Evolutionary conservation across 2,329 filamentous ascomycete genomes (phyloP).

Genomic region (Aspergillus texensis): DNA sequence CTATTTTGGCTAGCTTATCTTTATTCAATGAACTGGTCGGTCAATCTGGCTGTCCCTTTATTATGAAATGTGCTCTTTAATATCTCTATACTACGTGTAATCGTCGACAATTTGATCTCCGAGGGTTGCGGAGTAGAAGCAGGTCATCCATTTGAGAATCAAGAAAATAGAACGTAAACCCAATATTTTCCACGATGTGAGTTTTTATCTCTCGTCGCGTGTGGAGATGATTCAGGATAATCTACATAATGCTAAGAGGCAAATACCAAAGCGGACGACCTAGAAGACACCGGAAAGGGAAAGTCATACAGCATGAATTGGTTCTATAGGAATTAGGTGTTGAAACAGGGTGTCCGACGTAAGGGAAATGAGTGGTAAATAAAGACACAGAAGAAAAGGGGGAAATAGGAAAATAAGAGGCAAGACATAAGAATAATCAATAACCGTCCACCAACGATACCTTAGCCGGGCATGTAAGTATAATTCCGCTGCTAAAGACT

Average conservation of each 20-base stretch:
- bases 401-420: constrained; percentile 6
- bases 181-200: not conserved
- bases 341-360: not conserved
- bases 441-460: not conserved
- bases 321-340: constrained; percentile 3
- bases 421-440: not conserved
- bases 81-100: not conserved
- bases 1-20: not conserved
- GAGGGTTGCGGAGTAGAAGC: not conserved
- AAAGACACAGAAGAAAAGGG: constrained; percentile 12
- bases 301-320: not conserved
- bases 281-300: not conserved
- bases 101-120: not conserved
- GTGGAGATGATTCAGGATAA: not conserved
- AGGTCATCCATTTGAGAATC: not conserved
- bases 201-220: not conserved
- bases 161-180: not conserved
- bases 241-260: not conserved
- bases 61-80: not conserved
- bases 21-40: not conserved
- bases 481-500: not conserved
- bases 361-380: constrained; percentile 10
- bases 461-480: constrained; percentile 1
- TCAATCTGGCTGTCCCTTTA: not conserved
- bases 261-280: not conserved